Evolutionary conservation across 179 eudicot genomes (phyloP).

Genomic region (Carnegiea gigantea): DNA sequence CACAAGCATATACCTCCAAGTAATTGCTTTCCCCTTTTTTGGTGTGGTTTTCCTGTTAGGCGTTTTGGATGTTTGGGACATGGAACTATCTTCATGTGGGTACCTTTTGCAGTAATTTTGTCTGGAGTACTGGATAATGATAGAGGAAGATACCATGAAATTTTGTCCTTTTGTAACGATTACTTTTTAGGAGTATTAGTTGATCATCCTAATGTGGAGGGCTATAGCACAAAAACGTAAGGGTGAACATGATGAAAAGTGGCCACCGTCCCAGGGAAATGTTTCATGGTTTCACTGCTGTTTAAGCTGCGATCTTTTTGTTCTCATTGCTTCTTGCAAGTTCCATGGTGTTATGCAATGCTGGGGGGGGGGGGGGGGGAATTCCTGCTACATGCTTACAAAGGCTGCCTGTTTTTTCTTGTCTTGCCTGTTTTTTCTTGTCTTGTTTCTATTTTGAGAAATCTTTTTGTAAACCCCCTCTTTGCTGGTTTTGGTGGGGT

Average conservation of each 20-base stretch:
- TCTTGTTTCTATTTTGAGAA: neutral
- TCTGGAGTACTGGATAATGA: neutral
- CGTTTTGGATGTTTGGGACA: neutral
- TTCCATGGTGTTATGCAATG: neutral
- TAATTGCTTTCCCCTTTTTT: conserved; percentile 19
- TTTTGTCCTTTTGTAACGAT: neutral
- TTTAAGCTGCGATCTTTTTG: neutral
- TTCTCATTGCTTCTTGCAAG: neutral
- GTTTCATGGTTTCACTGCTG: no score
- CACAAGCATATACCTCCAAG: conserved; percentile 99
- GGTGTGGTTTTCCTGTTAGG: neutral
- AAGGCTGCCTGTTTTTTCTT: neutral
- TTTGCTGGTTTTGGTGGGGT: neutral
- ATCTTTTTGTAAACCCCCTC: neutral
- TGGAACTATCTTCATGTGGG: neutral
- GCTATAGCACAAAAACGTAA: neutral
- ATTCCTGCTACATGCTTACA: neutral
- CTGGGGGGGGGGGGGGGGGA: no score
- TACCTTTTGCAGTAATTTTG: neutral
- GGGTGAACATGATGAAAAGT: neutral
- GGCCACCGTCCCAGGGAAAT: no score
- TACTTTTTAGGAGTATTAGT: neutral
- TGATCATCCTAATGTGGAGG: neutral
- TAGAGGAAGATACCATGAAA: neutral
- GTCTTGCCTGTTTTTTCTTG: neutral